Percentiles rank a stretch among this genome's conserved stretches.
These are phyloP conservation scores for Trametes pubescens DNA, from an alignment of 1,284 basidiomycete species.

Conservation along the genomic window DNA sequence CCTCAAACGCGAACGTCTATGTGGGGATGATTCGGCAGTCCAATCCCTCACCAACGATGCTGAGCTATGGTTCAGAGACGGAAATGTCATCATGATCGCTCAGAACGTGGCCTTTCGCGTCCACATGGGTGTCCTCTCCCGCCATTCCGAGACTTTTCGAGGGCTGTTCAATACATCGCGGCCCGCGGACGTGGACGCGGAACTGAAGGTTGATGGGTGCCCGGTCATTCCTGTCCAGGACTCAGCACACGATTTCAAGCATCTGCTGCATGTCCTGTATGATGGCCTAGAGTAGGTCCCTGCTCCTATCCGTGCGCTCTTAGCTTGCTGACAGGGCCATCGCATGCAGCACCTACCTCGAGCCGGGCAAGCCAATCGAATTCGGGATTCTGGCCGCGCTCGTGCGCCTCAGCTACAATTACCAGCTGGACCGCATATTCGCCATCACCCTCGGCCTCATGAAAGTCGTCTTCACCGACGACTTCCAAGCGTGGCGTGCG, in stretches of 20 bases:
- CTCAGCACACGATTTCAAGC: slow-evolving; percentile 17
- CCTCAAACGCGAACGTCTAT: background rate
- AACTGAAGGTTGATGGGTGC: slow-evolving; percentile 11
- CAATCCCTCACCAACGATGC: background rate
- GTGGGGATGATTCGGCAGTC: background rate
- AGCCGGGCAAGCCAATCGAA: background rate
- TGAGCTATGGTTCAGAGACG: slow-evolving; percentile 4
- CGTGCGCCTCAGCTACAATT: slow-evolving; percentile 13
- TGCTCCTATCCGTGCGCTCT: too few species aligned
- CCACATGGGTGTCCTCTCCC: slow-evolving; percentile 3
- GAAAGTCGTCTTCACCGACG: background rate
- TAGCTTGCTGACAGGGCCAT: background rate
- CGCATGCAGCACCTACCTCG: background rate
- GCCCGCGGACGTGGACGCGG: background rate
- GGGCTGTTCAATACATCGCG: slow-evolving; percentile 16
- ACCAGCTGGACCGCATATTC: background rate
- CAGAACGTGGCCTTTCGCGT: slow-evolving; percentile 3
- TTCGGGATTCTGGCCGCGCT: slow-evolving; percentile 12
- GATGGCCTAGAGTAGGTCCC: slow-evolving; percentile 10
- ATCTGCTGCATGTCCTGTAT: slow-evolving; percentile 18
- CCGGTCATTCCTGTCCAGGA: slow-evolving; percentile 15
- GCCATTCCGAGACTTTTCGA: slow-evolving; percentile 10
- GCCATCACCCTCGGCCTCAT: background rate
- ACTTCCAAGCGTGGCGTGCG: slow-evolving; percentile 4
- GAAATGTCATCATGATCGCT: background rate